phyloP scores from a whole-genome alignment of 768 basidiomycete genomes.

The Tremella yokohamensis region DNA sequence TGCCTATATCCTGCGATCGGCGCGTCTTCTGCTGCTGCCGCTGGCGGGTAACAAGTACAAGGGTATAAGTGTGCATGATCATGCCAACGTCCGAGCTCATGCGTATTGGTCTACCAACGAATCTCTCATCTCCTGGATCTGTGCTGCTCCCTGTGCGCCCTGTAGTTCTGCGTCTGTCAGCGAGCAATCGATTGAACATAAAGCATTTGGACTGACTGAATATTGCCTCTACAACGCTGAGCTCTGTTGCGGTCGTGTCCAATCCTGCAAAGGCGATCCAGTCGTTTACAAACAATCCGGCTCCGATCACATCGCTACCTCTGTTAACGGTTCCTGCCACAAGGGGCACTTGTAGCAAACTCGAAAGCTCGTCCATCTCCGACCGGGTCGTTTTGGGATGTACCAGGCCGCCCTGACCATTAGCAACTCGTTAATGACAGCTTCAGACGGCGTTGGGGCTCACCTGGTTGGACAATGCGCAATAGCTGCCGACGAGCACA shows the following conservation, averaged over 20 bases:
- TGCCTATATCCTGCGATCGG: no score
- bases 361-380: slow-evolving; percentile 95
- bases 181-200: background rate
- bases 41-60: no score
- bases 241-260: slow-evolving; percentile 99
- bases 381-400: slow-evolving; percentile 96
- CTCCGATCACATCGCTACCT: slow-evolving; percentile 96
- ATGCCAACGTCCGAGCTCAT: slow-evolving; percentile 43
- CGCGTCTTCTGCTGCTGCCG: no score
- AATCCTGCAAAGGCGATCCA: slow-evolving; percentile 99
- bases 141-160: slow-evolving; percentile 74
- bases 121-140: slow-evolving; percentile 88
- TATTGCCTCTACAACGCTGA: slow-evolving; percentile 93
- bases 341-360: slow-evolving; percentile 85
- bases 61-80: no score
- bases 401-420: slow-evolving; percentile 71
- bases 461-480: slow-evolving; percentile 83
- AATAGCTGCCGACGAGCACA: slow-evolving; percentile 94
- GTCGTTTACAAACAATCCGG: slow-evolving; percentile 96
- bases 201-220: slow-evolving; percentile 68
- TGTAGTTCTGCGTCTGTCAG: slow-evolving; percentile 64
- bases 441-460: slow-evolving; percentile 7
- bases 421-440: no score
- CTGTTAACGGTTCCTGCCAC: slow-evolving; percentile 98
- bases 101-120: slow-evolving; percentile 89